Evolutionary conservation across 306 rosid genomes (phyloP).

Genomic region (Trifolium repens): DNA sequence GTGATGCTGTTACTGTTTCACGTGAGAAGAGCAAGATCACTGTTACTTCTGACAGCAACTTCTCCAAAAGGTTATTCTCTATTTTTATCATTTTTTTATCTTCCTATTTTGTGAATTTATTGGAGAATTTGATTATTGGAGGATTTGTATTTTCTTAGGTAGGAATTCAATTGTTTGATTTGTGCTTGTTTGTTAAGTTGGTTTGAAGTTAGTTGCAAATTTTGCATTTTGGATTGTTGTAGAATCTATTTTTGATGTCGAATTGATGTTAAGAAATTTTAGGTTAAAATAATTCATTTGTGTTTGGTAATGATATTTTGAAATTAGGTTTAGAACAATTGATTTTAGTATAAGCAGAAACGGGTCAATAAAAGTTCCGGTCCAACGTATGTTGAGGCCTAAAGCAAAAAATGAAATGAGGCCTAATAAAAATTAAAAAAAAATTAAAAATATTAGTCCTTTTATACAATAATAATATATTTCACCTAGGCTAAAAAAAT

Average conservation of each 20-base stretch:
- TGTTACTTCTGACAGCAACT: constrained; percentile 71
- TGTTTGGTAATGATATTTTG: not conserved
- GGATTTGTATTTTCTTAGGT: not conserved
- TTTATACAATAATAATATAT: too few species aligned
- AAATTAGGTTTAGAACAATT: not conserved
- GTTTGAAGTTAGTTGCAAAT: not conserved
- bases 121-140: too few species aligned
- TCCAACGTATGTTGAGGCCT: too few species aligned
- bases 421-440: too few species aligned
- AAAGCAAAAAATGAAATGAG: too few species aligned
- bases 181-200: not conserved
- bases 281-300: too few species aligned
- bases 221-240: not conserved
- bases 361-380: too few species aligned
- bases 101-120: too few species aligned
- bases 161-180: not conserved
- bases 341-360: not conserved
- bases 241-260: not conserved
- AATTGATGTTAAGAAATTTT: too few species aligned
- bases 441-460: too few species aligned
- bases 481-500: too few species aligned
- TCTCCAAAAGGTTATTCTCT: constrained; percentile 68
- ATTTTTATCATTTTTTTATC: too few species aligned
- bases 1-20: constrained; percentile 65
- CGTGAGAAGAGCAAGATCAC: constrained; percentile 75